Percentiles rank a stretch among this genome's conserved stretches.
These are phyloP conservation scores for Neurospora sp. DNA, from an alignment of 495 filamentous ascomycete genomes.

Conservation along the genomic window DNA sequence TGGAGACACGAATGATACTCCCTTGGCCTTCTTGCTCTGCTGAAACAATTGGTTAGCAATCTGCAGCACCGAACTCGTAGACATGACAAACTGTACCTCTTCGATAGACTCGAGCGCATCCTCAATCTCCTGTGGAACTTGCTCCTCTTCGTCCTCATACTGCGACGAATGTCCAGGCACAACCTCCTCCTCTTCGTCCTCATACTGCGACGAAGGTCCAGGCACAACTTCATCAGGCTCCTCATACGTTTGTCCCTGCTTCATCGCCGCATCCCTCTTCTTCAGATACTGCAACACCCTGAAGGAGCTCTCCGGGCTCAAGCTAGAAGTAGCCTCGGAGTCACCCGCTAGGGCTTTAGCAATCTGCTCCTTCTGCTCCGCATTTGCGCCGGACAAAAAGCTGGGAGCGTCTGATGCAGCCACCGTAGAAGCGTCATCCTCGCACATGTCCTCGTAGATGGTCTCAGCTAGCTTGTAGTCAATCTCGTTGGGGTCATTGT, in stretches of 20 bases:
- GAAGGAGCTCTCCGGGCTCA: not conserved
- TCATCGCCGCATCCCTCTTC: not conserved
- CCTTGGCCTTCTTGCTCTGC: constrained; percentile 13
- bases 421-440: constrained; percentile 22
- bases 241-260: not conserved
- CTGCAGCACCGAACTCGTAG: not conserved
- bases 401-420: constrained; percentile 23
- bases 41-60: constrained; percentile 1
- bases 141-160: not conserved
- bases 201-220: constrained; percentile 1
- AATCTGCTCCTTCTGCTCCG: constrained; percentile 23
- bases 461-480: constrained; percentile 8
- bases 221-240: constrained; percentile 6
- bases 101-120: not conserved
- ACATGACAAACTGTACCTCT: not conserved
- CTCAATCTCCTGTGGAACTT: not conserved
- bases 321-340: constrained; percentile 8
- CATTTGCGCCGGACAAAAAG: constrained; percentile 17
- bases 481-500: not conserved
- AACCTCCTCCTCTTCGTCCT: constrained; percentile 1
- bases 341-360: constrained; percentile 3
- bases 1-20: not conserved
- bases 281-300: not conserved
- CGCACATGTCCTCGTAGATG: constrained; percentile 12
- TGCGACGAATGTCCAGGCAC: constrained; percentile 1